Base-by-base conservation (phyloP, 257 asterid species). In the Vinca minor region DNA sequence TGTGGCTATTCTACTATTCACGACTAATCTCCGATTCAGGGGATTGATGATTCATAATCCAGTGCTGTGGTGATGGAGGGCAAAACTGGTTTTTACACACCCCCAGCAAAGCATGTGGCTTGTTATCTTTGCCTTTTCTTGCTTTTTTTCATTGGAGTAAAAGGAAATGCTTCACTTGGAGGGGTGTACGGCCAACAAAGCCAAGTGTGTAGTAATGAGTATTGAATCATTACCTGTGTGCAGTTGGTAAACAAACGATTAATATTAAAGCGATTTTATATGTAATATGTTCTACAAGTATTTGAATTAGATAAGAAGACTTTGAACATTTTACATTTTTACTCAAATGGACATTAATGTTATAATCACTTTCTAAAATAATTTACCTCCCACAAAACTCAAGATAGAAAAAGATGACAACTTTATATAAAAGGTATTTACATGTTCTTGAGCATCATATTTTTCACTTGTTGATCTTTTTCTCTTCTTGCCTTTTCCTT, bases 131-230 rank as follows among this genome's bases (percentile, higher is more conserved):
- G 14, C 55, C 18, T n/a, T 68, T 31, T 54, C 60, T 34, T 25
- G 50, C 73, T 59, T 45, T 36, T 45, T 36, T 63, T 28, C 31
- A 59, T 48, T 56, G 62, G 59, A 45, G 60, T 28, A 23, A 34
- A 59, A 45, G n/a, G 62, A 59, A 59, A 23, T 11, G 64, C 67
- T 59, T 59, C 60, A 36, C 72, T 28, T 56, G 23, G 29, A 55
- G 38, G 4, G n/a, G 14, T 55, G 62, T 56, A 56, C 31, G 62
- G n/a, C 59, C 38, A 54, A 26, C 32, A 56, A 29, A 42, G n/a
- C 59, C 38, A 54, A 36, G 62, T 17, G 25, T 39, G 39, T 28
- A 62, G 62, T 29, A 23, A 29, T 61, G 13, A 38, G 0, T 26
- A 39, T 34, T 34, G 38, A 7, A 2, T 23, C 26, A 17, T 18